Evolutionary conservation across 441 rosid species (phyloP).

Genomic region (Eruca vesicaria): DNA sequence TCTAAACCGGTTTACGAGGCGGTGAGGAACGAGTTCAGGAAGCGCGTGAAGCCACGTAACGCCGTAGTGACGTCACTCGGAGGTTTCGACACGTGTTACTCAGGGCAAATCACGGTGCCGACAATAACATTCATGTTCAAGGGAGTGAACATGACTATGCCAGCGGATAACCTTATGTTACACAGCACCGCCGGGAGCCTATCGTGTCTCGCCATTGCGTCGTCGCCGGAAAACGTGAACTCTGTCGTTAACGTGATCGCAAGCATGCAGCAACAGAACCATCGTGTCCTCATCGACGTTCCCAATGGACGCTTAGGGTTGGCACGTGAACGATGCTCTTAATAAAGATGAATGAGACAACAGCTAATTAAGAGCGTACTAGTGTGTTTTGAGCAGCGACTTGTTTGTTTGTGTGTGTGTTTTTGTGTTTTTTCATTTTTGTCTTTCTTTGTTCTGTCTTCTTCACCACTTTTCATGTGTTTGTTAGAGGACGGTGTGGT

Average conservation of each 20-base stretch:
- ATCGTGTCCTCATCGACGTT: constrained; percentile 70
- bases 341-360: constrained; percentile 23
- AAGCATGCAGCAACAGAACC: constrained; percentile 94
- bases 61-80: constrained; percentile 65
- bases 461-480: constrained; percentile 15
- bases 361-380: constrained; percentile 9
- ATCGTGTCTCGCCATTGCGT: constrained; percentile 78
- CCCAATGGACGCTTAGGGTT: constrained; percentile 85
- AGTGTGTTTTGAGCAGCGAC: constrained; percentile 15
- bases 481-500: constrained; percentile 24
- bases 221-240: constrained; percentile 74
- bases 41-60: constrained; percentile 44
- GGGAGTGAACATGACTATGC: constrained; percentile 81
- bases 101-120: constrained; percentile 53
- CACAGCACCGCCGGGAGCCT: constrained; percentile 74
- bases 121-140: constrained; percentile 80
- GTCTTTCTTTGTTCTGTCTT: constrained; percentile 17
- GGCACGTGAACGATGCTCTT: constrained; percentile 77
- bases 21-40: constrained; percentile 70
- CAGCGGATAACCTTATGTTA: constrained; percentile 67
- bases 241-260: constrained; percentile 85
- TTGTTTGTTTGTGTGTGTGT: constrained; percentile 27
- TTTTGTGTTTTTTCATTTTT: constrained; percentile 19
- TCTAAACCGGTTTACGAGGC: constrained; percentile 69
- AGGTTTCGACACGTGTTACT: constrained; percentile 91